phyloP scores from a whole-genome alignment of 2,329 filamentous ascomycete genomes.

The Aspergillus thermomutatus region DNA sequence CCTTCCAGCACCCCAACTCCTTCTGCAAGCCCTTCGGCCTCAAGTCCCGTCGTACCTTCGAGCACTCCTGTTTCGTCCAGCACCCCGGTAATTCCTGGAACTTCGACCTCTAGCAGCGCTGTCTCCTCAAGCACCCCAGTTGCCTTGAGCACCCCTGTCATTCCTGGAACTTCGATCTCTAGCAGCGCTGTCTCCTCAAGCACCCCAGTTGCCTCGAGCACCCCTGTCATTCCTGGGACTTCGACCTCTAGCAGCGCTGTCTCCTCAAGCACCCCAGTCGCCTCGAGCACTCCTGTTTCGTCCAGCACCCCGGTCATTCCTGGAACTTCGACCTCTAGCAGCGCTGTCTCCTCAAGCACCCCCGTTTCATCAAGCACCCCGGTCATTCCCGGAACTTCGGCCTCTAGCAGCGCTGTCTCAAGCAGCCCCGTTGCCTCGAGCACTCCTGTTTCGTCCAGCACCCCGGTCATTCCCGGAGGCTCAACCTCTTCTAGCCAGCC shows the following conservation, averaged over 20 bases:
- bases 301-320: constrained; percentile 1
- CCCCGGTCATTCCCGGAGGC: background rate
- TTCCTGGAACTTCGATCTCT: too few relatives aligned
- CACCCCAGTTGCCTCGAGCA: background rate
- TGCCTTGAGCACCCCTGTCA: background rate
- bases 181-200: background rate
- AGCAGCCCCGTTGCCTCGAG: constrained; percentile 1
- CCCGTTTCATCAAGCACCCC: background rate
- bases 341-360: background rate
- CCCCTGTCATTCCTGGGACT: background rate
- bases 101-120: constrained; percentile 7
- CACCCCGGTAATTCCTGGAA: constrained; percentile 4
- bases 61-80: too few relatives aligned
- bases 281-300: background rate
- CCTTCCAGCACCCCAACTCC: constrained; percentile 9
- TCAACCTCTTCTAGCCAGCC: background rate
- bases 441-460: constrained; percentile 2
- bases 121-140: constrained; percentile 7
- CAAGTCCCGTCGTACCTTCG: background rate
- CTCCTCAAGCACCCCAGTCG: background rate
- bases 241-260: background rate
- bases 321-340: background rate
- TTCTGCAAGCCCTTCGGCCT: background rate
- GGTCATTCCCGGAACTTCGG: background rate
- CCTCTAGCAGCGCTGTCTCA: constrained; percentile 1